Base-by-base conservation (phyloP, 1,284 basidiomycete genomes). In the Paramarasmius palmivorus region DNA sequence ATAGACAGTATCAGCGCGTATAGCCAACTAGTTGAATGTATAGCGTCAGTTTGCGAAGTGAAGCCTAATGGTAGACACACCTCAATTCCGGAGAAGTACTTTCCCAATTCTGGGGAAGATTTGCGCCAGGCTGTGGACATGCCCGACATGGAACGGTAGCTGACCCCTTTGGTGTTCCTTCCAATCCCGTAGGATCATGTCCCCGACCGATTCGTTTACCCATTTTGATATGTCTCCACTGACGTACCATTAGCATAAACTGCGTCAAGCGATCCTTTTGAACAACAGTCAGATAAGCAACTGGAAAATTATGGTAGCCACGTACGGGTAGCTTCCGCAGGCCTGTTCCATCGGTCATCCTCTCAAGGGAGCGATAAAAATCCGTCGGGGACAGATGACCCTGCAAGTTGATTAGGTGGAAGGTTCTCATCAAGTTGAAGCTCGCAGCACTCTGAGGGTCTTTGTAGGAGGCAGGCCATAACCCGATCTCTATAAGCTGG, bases 41-140 rank as follows among this genome's bases (percentile, higher is more conserved):
- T 2, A 26, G n/a, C 12, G 7, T 6, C 17, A 23, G 9, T 19
- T 26, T 19, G 17, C 25, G 14, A 34, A 37, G 1, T 12, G 2
- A 1, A 36, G 49, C 58, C 40, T 46, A 59, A 55, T 34, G 37
- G 7, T 39, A 29, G 2, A n/a, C n/a, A n/a, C n/a, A n/a, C n/a
- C n/a, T n/a, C n/a, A n/a, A n/a, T n/a, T 52, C 44, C 3, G 49
- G 37, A 5, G 54, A 39, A 1, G 44, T 55, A 0, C 59, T 32
- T 4, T 53, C 47, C 59, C 63, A 63, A 7, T 39, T 45, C 4
- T 39, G 17, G 1, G 50, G 53, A 3, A 63, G 19, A 44, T 62
- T 63, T 9, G 45, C 40, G 0, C 40, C 57, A 3, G 58, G 57
- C 12, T 53, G 47, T n/a, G 63, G 63, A 50, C 63, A 64, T 3